phyloP scores from a whole-genome alignment of 441 rosid species.

The Biscutella laevigata region DNA sequence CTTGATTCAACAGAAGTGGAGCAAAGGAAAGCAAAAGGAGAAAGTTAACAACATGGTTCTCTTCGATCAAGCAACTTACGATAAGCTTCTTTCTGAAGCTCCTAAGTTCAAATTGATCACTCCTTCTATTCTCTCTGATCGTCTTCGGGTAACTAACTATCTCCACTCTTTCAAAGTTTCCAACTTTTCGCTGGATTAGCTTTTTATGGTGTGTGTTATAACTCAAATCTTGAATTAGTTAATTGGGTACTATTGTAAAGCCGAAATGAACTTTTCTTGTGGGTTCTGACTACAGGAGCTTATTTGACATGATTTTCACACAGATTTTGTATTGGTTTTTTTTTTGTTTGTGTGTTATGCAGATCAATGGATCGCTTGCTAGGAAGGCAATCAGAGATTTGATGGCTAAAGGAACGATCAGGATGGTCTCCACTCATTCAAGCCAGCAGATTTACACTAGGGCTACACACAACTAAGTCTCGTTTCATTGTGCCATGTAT shows the following conservation, averaged over 20 bases:
- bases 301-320: no score
- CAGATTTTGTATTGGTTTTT: background rate
- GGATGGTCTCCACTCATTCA: constrained; percentile 60
- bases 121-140: constrained; percentile 53
- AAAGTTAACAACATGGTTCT: constrained; percentile 70
- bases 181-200: background rate
- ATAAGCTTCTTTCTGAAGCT: constrained; percentile 57
- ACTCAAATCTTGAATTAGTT: no score
- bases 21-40: constrained; percentile 77
- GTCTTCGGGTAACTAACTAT: constrained; percentile 35
- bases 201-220: background rate
- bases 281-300: no score
- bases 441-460: constrained; percentile 64
- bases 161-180: background rate
- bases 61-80: constrained; percentile 58
- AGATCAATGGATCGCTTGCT: constrained; percentile 38
- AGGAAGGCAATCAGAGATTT: constrained; percentile 46
- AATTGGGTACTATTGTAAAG: no score
- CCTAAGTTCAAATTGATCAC: constrained; percentile 63
- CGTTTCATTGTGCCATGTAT: background rate
- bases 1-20: constrained; percentile 41
- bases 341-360: background rate
- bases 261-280: no score
- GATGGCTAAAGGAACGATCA: constrained; percentile 58
- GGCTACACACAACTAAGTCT: constrained; percentile 42